Percentiles rank a stretch among this genome's conserved stretches.
Evolutionary conservation across 2,329 filamentous ascomycete species (phyloP).

Genomic region (Arthrobotrys sphaeroides): DNA sequence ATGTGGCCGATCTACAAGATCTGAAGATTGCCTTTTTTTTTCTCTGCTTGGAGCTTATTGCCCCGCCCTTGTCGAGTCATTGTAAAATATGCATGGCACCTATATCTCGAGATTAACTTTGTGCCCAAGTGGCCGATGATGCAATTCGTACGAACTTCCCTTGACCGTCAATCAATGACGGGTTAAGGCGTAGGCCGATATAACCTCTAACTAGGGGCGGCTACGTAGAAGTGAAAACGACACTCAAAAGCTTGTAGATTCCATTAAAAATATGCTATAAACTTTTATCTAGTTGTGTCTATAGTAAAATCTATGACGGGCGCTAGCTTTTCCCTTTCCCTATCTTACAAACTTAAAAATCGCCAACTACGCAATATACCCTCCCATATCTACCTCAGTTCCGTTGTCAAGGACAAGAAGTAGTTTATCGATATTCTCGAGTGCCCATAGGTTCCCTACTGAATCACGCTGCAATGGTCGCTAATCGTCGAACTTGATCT

Average conservation of each 20-base stretch:
- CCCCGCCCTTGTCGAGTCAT: too few relatives aligned
- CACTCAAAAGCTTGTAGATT: not conserved
- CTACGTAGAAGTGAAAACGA: not conserved
- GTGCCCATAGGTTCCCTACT: slow-evolving; percentile 17
- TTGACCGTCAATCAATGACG: too few relatives aligned
- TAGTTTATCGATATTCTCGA: slow-evolving; percentile 11
- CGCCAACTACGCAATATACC: not conserved
- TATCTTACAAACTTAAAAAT: slow-evolving; percentile 32
- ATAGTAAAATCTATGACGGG: slow-evolving; percentile 12
- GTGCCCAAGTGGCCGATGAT: too few relatives aligned
- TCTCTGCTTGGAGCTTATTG: too few relatives aligned
- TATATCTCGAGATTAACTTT: not conserved
- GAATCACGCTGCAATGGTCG: slow-evolving; percentile 30
- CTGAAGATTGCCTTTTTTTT: too few relatives aligned
- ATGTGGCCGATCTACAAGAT: too few relatives aligned
- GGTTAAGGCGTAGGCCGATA: too few relatives aligned
- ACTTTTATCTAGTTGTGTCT: slow-evolving; percentile 32
- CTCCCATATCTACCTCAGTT: not conserved
- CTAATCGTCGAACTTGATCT: slow-evolving; percentile 58
- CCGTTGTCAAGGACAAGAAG: slow-evolving; percentile 6
- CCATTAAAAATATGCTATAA: slow-evolving; percentile 17
- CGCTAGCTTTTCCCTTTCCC: not conserved
- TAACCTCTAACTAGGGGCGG: too few relatives aligned
- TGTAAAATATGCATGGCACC: too few relatives aligned
- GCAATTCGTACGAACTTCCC: not conserved